Conservation (phyloP, 2,329 filamentous ascomycete genomes). For the Metarhizium album region DNA sequence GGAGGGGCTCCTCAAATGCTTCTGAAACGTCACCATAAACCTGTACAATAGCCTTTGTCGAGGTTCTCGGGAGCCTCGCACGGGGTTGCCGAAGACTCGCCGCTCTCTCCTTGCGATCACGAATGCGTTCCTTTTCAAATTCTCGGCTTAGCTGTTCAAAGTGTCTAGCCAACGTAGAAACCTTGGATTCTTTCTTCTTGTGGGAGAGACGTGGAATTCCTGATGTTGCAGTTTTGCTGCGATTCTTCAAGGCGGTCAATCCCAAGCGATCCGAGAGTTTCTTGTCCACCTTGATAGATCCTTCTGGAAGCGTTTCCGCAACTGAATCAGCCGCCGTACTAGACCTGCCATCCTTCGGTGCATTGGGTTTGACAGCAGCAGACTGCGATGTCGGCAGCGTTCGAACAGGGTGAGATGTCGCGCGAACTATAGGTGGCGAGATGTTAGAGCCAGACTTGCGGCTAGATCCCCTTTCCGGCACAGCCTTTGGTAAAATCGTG, state of each 20-base stretch:
- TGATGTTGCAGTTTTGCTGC: conserved; percentile 50
- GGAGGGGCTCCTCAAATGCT: conserved; percentile 72
- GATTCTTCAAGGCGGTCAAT: conserved; percentile 51
- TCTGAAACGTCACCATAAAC: conserved; percentile 91
- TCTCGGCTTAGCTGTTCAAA: conserved; percentile 95
- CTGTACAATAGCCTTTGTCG: conserved; percentile 91
- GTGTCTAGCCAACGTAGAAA: conserved; percentile 86
- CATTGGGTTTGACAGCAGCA: conserved; percentile 29
- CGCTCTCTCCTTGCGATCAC: conserved; percentile 71
- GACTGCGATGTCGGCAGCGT: conserved; percentile 36
- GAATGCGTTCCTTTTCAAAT: conserved; percentile 87
- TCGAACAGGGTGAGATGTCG: conserved; percentile 40
- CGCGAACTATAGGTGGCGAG: conserved; percentile 43
- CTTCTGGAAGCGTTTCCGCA: conserved; percentile 21
- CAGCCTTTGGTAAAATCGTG: conserved; percentile 15
- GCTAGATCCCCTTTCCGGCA: conserved; percentile 25
- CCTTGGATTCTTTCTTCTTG: conserved; percentile 63
- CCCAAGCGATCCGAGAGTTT: conserved; percentile 66
- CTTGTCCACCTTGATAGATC: conserved; percentile 50
- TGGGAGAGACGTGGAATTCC: conserved; percentile 82
- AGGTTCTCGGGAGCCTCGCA: conserved; percentile 73
- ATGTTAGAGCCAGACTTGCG: conserved; percentile 34
- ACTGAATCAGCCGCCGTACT: conserved; percentile 14
- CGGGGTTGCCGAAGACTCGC: conserved; percentile 64
- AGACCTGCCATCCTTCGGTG: conserved; percentile 23